Evolutionary conservation across 2,329 filamentous ascomycete species (phyloP), one percentile per base, ranked within the genome.

Genomic region (Rutstroemia sp.): DNA sequence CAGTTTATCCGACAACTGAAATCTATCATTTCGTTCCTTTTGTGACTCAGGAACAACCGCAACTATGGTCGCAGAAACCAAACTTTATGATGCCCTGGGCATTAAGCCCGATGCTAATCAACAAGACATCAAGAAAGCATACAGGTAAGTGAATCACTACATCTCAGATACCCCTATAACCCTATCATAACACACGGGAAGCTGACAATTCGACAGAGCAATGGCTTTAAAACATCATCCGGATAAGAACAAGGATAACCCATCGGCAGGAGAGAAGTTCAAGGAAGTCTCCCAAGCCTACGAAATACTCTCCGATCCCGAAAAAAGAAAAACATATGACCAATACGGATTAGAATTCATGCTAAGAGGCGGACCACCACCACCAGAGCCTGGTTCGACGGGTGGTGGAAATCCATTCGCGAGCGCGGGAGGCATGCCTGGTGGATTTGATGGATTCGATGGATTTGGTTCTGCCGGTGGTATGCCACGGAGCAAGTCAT

Each of bases 231-330:
- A 92, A 75, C 92, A 85, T 75, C 94, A 99, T 70, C 94, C 94
- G 6, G 94, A 99, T 78, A 99, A 97, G 80, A 99, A 97, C 79
- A 92, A 92, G 73, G 86, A 95, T 74, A 91, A 92, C 66, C 85
- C 91, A 30, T 76, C 83, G 52, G 90, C 92, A 8, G 79, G 83
- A 59, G 94, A 97, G 71, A 96, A 92, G 74, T 99, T 99, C 80
- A 99, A 99, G 76, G 94, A 97, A 72, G 88, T 91, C 62, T 96
- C 91, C 1, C 92, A 97, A 75, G 94, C 94, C 57, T 99, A 96
- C 76, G 94, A 99, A 75, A 95, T 99, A 65, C 85, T 99, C 3
- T 95, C 90, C 60, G 94, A 99, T 68, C 92, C 92, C 59, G 92
- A 97, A 71, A 99, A 97, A 75, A 87, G 94, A 68, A 94, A 95